Base-by-base conservation (phyloP, 2,329 filamentous ascomycete genomes). In the Alternaria panax region DNA sequence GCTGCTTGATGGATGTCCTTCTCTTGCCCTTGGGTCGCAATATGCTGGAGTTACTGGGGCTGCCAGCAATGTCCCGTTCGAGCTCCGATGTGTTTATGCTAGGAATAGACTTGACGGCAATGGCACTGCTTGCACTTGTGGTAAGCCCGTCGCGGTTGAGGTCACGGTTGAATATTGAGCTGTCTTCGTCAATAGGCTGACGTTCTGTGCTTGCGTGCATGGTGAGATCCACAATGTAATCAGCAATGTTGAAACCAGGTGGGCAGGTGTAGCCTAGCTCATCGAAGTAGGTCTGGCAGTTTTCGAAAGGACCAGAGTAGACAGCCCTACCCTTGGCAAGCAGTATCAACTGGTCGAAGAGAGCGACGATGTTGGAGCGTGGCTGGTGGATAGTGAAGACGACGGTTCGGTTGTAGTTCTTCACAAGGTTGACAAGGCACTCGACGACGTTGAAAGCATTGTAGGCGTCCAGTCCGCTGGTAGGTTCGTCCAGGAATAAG, bases 311-410 rank as follows among this genome's bases (percentile, higher is more conserved):
- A 0, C 95, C 95, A 3, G 95, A 98, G 77, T 96, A 99, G 7
- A 99, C 95, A 1, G 92, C 91, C 70, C 90, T 90, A 25, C 95
- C 95, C 66, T 92, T 90, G 2, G 95, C 95, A 42, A 99, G 84
- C 14, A 99, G 87, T 54, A 99, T 85, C n/a, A 99, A 85, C 56
- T 94, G 89, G 75, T 99, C 95, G 74, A 99, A 99, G 3, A 99
- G 85, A 9, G 95, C 95, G 22, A 98, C 95, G 72, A 99, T 99
- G 78, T 99, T 99, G 11, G 95, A 99, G 67, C 96, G 88, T 36
- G 95, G 95, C 73, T 99, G 95, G 77, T 99, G 95, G 65, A 99
- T 99, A 14, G 95, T 99, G 80, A 99, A 97, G 63, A 99, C 91
- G 55, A 99, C 93, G 1, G 96, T 99, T 61, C 96, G 87, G 80